Base-by-base conservation (phyloP, 352 stramenopile genomes). In the Pseudoperonospora humuli region DNA sequence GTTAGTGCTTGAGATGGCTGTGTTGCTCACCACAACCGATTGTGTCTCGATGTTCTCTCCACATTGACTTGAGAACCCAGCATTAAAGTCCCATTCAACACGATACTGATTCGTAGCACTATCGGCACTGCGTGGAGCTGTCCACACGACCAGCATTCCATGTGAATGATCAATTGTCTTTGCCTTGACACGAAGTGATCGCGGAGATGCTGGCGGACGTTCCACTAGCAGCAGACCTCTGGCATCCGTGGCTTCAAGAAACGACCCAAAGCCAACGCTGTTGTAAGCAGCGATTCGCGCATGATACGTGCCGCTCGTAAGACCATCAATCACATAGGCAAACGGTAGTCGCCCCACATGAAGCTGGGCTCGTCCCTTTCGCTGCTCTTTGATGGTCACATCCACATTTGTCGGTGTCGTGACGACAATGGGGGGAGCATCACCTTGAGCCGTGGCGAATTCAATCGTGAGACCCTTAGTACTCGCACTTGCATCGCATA, bases 241-340 rank as follows among this genome's bases (percentile, higher is more conserved):
- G 0, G 54, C 24, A 1, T 73, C 57, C 18, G 67, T 58, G 13
- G 58, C 73, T 23, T 69, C 64, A 2, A 56, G 58, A 39, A 91
- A 93, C 0, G 66, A 32, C 0, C 93, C 90, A 45, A 94, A 98
- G 11, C 95, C 95, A 10, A 96, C 59, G 19, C 72, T 88, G 61
- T 97, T 98, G 72, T 97, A 97, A 13, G 94, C 91, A 7, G 89
- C 85, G 7, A 98, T 76, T 15, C 93, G 86, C 2, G 82, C 83
- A 24, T 75, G 88, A 51, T 98, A 98, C 3, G 53, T 54, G n/a
- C 82, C 72, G 3, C 77, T 66, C 14, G 70, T 50, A 5, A 98
- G 69, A 0, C 82, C 82, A 4, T 54, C 68, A 25, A 97, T 72
- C 17, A 95, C 64, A 32, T 88, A 78, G 19, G 81, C 86, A 45